Conservation (phyloP, 78 protist genomes). For the Diacronema lutheri region DNA sequence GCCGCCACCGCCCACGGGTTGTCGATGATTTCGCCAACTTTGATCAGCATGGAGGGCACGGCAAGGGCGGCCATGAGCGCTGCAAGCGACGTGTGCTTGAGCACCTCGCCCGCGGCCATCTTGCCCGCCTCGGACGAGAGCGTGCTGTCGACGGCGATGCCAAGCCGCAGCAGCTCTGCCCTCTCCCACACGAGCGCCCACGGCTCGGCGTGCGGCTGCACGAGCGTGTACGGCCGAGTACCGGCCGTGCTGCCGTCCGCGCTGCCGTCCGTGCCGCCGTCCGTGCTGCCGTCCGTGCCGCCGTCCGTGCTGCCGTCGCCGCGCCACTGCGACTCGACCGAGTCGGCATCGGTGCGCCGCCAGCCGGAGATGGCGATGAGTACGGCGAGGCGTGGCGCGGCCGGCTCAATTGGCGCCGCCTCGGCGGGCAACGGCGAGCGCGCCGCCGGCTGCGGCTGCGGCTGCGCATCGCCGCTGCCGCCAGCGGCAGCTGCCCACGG, state of each 20-base stretch:
- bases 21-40: background rate
- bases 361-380: too few relatives aligned
- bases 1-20: slow-evolving; percentile 23
- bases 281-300: background rate
- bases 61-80: background rate
- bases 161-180: background rate
- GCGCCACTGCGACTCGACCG: too few relatives aligned
- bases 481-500: background rate
- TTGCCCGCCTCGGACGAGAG: background rate
- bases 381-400: too few relatives aligned
- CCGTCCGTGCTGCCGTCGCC: too few relatives aligned
- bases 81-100: background rate
- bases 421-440: too few relatives aligned
- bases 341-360: too few relatives aligned
- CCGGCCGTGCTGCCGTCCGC: background rate
- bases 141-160: background rate
- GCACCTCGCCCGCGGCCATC: background rate
- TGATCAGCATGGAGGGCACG: background rate
- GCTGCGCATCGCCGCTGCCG: too few relatives aligned
- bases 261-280: background rate
- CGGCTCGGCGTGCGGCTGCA: background rate
- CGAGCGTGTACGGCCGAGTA: background rate
- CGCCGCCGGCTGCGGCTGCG: too few relatives aligned
- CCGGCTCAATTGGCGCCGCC: too few relatives aligned
- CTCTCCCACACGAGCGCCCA: background rate